phyloP scores from a whole-genome alignment of 1,284 basidiomycete genomes.

The Exobasidium rhododendri region DNA sequence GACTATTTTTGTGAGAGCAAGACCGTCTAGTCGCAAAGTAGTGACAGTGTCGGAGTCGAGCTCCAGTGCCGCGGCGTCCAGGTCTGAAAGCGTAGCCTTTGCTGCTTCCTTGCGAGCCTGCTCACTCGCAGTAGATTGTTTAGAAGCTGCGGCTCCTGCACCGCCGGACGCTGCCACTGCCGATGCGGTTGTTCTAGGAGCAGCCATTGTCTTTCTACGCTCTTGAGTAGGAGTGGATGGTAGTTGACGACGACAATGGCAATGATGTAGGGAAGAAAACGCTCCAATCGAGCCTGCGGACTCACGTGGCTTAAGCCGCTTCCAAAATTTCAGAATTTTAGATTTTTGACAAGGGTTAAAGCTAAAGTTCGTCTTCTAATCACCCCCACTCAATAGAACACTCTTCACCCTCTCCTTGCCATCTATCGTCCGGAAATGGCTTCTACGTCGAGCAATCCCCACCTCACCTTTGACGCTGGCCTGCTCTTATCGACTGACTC shows the following conservation, averaged over 20 bases:
- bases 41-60: slow-evolving; percentile 48
- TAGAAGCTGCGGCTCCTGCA: background rate
- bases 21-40: slow-evolving; percentile 48
- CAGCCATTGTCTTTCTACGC: background rate
- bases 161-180: background rate
- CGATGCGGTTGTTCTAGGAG: background rate
- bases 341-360: background rate
- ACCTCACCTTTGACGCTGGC: slow-evolving; percentile 9
- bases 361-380: background rate
- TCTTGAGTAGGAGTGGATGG: background rate
- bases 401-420: background rate
- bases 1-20: slow-evolving; percentile 53
- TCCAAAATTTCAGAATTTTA: background rate
- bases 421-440: background rate
- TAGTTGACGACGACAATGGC: background rate
- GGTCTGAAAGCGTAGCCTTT: background rate
- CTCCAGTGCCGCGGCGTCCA: slow-evolving; percentile 30
- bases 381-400: no score
- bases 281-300: background rate
- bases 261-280: background rate
- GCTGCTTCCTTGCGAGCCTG: background rate
- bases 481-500: slow-evolving; percentile 7
- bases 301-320: background rate
- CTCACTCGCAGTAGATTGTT: background rate
- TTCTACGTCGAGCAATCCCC: background rate